Conservation (phyloP, 495 filamentous ascomycete species). For the Penicillium samsonianum region DNA sequence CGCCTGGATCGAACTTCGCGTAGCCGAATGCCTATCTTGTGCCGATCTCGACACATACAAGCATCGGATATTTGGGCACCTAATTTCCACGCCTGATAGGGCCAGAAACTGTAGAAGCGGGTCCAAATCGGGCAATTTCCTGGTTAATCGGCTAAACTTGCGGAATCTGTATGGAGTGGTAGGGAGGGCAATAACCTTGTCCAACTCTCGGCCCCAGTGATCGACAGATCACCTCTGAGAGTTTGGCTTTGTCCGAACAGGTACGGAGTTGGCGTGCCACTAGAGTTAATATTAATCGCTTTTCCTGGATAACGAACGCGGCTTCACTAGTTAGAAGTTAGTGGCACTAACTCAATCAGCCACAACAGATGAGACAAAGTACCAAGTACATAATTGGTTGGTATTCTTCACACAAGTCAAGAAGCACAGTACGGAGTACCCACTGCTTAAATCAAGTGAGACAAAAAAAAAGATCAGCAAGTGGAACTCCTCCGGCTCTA, state of each 20-base stretch:
- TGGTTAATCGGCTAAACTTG: neutral
- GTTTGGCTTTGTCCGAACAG: neutral
- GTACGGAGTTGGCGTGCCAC: neutral
- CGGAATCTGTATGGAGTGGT: neutral
- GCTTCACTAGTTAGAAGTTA: neutral
- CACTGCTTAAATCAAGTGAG: neutral
- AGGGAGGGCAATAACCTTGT: neutral
- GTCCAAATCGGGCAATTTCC: neutral
- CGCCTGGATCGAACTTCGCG: neutral
- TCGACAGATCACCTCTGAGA: neutral
- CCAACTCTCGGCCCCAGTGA: neutral
- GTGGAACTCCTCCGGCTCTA: slow-evolving; percentile 2
- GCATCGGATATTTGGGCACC: neutral
- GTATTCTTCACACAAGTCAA: neutral
- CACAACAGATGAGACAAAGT: neutral
- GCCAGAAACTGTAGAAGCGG: neutral
- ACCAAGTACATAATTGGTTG: neutral
- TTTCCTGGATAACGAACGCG: neutral
- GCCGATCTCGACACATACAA: neutral
- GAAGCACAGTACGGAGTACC: neutral
- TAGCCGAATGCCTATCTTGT: slow-evolving; percentile 1
- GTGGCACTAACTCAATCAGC: neutral
- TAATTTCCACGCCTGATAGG: neutral
- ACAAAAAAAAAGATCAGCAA: neutral
- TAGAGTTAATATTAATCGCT: neutral